A percentile compares a stretch with the other conserved stretches of the same genome.
Evolutionary conservation across 192 early-diverging fungal species (phyloP).

Genomic region (Dimargaris cristalligena): DNA sequence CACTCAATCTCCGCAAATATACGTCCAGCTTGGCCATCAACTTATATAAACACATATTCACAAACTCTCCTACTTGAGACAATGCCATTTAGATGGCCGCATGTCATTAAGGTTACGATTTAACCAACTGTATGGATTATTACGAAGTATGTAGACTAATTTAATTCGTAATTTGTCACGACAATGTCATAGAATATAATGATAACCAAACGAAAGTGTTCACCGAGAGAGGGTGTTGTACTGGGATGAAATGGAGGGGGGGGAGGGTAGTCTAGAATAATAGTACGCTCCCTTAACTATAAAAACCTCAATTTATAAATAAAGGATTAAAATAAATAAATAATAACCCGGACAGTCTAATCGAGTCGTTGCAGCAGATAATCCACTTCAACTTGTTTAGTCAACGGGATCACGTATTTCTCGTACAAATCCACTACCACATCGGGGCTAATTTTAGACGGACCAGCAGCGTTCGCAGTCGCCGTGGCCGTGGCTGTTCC

Average conservation of each 20-base stretch:
- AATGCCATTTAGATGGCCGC: no score
- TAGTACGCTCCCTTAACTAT: neutral
- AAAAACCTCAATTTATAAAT: no score
- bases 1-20: neutral
- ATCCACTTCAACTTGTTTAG: constrained; percentile 90
- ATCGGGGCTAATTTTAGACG: constrained; percentile 48
- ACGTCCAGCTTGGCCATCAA: neutral
- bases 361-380: constrained; percentile 67
- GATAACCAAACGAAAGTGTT: neutral
- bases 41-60: neutral
- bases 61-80: no score
- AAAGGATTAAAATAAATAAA: no score
- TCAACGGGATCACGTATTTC: constrained; percentile 89
- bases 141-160: no score
- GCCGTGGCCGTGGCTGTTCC: constrained; percentile 4
- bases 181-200: neutral
- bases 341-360: no score
- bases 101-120: no score
- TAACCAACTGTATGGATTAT: no score
- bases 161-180: neutral
- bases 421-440: constrained; percentile 84
- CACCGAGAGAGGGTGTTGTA: neutral
- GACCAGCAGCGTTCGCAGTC: constrained; percentile 10
- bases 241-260: neutral
- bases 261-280: neutral